Evolutionary conservation across 768 basidiomycete species (phyloP), one percentile per base, ranked within the genome.

Genomic region (Trametes cinnabarina): DNA sequence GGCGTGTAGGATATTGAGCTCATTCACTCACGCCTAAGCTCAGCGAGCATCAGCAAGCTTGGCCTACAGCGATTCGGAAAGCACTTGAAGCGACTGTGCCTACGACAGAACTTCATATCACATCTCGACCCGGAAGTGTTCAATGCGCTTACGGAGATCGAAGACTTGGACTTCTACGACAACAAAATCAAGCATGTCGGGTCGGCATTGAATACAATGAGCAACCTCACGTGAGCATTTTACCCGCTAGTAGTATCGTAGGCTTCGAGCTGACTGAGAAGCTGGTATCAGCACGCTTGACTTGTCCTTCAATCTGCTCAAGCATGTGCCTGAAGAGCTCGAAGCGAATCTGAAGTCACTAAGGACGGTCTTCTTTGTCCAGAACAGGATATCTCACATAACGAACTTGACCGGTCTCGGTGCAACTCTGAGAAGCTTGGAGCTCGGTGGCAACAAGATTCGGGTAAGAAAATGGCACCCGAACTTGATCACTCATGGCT

Each of bases 91-190:
- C 83, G 73, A 50, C 76, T 97, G 10, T 94, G 91, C 74, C 78
- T 98, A 22, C 82, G 94, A 35, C 94, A 96, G 74, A 98, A 97
- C 71, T 81, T 82, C 55, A 82, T 98, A 61, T 78, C 86, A 1
- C 73, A 75, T 25, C 79, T 97, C 43, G 85, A 94, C 62, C 83
- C 89, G 4, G 81, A 82, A 15, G 83, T 86, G 10, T 92, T 96
- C 65, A 75, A 76, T 28, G 74, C 79, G 30, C 72, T 98, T 55
- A 79, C 69, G 12, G 78, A 83, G 43, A 73, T 99, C 34, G 90
- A 94, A 67, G 97, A 98, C 62, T 72, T 98, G 57, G 97, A 99
- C 73, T 66, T 98, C 61, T 99, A 98, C 69, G 97, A 99, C 72
- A 99, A 99, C 76, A 88, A 92, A 70, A 71, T 99, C 63, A 95